Base-by-base conservation (phyloP, 257 asterid genomes). In the Fraxinus cuspidata region DNA sequence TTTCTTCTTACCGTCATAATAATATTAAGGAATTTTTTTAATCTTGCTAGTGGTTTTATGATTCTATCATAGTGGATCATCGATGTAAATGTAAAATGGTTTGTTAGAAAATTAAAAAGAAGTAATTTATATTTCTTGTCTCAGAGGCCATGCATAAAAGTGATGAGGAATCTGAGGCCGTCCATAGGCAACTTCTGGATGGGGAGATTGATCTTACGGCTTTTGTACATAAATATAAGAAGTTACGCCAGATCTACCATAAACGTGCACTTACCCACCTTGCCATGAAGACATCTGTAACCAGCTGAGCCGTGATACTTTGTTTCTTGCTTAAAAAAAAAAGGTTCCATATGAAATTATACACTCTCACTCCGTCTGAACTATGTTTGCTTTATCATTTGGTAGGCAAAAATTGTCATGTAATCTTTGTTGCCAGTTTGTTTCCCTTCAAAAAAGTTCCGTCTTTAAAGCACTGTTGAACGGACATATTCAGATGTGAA, bases 191-290 rank as follows among this genome's bases (percentile, higher is more conserved):
- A 90, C 96, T 93, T 68, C 92, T 96, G 77, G 94, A 87, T 44
- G 71, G 88, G 68, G 97, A 93, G 84, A 88, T 84, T 10, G 98
- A 96, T 81, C 88, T 88, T 37, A 19, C 92, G 60, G 80, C 92
- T n/a, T 96, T 92, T 42, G 84, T 92, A 32, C 97, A 89, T 75
- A 96, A 92, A 82, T 92, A 90, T 87, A 96, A 90, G 93, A 96
- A 92, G 88, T 78, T 90, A 85, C 92, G 97, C 7, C 29, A 77
- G 66, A 83, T 89, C 1, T 92, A 87, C 82, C 98, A 96, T 70
- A 94, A 81, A 71, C 92, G 93, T 0, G 88, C 98, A 23, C 93
- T 96, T 29, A 90, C 93, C 35, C 97, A 89, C 79, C 95, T 93
- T 85, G 94, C 98, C 47, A 97, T 94, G 66, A 96, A 87, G 87